A percentile compares a stretch with the other conserved stretches of the same genome.
Conservation (phyloP, 495 filamentous ascomycete genomes). For the Darksidea phi region DNA sequence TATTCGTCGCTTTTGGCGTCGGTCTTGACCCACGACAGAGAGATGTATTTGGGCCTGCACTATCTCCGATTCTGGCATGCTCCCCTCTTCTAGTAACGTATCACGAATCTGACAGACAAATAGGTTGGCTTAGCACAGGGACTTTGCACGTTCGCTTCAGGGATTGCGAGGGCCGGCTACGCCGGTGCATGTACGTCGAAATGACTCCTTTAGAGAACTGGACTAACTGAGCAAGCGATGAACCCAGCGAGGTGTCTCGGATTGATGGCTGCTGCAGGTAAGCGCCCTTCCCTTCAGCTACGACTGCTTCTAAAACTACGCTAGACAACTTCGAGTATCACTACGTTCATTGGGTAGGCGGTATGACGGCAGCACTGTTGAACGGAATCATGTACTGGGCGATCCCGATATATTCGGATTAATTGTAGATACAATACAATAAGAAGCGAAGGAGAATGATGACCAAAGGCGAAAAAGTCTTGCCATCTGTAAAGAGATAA, state of each 20-base stretch:
- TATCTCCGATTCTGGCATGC: conserved; percentile 49
- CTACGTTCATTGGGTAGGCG: conserved; percentile 33
- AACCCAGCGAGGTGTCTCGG: conserved; percentile 34
- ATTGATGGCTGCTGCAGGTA: conserved; percentile 29
- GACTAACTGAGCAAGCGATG: conserved; percentile 10
- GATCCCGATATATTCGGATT: conserved; percentile 33
- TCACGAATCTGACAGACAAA: neutral
- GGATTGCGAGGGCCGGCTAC: conserved; percentile 50
- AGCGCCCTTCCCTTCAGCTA: neutral
- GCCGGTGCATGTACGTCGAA: conserved; percentile 39
- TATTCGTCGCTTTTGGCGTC: conserved; percentile 51
- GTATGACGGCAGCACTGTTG: conserved; percentile 24
- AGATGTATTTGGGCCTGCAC: conserved; percentile 51
- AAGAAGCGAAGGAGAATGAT: no score
- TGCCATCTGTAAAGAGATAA: no score
- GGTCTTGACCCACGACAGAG: conserved; percentile 58
- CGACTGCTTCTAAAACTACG: neutral
- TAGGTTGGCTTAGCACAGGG: conserved; percentile 53
- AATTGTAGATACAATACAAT: no score
- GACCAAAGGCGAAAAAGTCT: no score
- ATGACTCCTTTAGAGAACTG: neutral
- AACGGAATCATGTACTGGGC: conserved; percentile 29
- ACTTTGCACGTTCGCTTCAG: conserved; percentile 48
- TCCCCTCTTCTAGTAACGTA: neutral
- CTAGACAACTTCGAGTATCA: conserved; percentile 23